Evolutionary conservation across 306 rosid genomes (phyloP).

Genomic region (Calophaca sinica): DNA sequence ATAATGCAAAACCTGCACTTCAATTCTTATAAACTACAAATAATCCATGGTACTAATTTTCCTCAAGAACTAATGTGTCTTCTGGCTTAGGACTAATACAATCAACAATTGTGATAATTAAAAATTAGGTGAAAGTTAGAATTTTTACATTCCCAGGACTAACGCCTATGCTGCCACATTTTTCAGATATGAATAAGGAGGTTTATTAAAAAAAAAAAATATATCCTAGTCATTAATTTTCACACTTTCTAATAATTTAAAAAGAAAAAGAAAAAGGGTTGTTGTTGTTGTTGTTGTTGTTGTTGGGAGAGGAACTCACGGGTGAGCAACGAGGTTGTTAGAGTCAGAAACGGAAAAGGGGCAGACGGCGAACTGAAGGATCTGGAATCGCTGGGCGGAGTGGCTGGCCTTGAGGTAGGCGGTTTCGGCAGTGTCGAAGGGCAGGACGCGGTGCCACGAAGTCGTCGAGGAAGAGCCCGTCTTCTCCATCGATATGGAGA

Average conservation of each 20-base stretch:
- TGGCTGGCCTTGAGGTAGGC: conserved; percentile 74
- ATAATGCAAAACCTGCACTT: not conserved
- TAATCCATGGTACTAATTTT: not conserved
- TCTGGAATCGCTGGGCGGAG: conserved; percentile 81
- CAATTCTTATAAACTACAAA: not conserved
- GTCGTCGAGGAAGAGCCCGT: conserved; percentile 73
- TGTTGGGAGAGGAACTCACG: conserved; percentile 59
- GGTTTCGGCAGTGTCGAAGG: conserved; percentile 69
- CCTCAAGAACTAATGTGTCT: conserved; percentile 1
- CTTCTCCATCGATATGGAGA: conserved; percentile 70
- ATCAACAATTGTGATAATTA: not conserved
- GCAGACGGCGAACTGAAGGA: conserved; percentile 83
- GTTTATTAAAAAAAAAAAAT: not conserved
- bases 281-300: no score
- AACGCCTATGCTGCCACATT: not conserved
- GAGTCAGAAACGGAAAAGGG: conserved; percentile 71
- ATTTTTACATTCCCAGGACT: not conserved
- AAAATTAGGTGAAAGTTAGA: not conserved
- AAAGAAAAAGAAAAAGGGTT: not conserved
- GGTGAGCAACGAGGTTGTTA: conserved; percentile 67
- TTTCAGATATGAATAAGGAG: not conserved
- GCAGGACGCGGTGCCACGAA: conserved; percentile 70
- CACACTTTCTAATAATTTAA: not conserved
- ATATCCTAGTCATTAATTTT: not conserved
- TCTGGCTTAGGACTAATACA: not conserved